phyloP scores from a whole-genome alignment of 306 rosid genomes.

The Prosopis cineraria region DNA sequence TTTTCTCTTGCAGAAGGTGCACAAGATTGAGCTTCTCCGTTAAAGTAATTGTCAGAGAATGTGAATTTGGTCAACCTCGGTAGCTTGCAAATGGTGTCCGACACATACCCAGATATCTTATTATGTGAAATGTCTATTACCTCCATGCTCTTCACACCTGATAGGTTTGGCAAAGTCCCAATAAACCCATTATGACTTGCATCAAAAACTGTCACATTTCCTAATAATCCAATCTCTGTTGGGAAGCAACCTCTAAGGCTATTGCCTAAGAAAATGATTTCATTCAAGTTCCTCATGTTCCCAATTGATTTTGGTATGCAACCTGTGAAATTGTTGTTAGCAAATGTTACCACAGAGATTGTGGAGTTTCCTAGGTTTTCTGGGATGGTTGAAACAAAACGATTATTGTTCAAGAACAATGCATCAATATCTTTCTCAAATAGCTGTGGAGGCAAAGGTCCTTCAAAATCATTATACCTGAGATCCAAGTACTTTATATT shows the following conservation, averaged over 20 bases:
- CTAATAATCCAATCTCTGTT: constrained; percentile 56
- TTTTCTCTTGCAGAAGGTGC: background rate
- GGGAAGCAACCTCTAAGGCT: constrained; percentile 67
- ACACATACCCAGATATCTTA: constrained; percentile 54
- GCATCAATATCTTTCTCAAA: constrained; percentile 63
- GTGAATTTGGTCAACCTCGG: constrained; percentile 56
- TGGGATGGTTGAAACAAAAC: constrained; percentile 62
- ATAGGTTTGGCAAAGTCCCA: constrained; percentile 52
- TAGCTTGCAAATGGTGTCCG: constrained; percentile 50
- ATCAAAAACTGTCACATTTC: constrained; percentile 44
- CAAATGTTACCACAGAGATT: constrained; percentile 59
- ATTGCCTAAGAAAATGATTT: constrained; percentile 58
- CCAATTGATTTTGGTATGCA: constrained; percentile 70
- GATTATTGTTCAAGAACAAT: constrained; percentile 65
- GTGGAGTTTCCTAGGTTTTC: constrained; percentile 60
- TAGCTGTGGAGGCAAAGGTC: constrained; percentile 38
- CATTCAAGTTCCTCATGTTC: constrained; percentile 60
- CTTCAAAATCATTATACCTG: constrained; percentile 56
- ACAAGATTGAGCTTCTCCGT: constrained; percentile 51
- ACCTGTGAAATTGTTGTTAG: constrained; percentile 62
- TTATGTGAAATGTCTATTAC: constrained; percentile 49
- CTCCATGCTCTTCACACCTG: constrained; percentile 48
- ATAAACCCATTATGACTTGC: constrained; percentile 51
- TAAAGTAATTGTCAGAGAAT: constrained; percentile 61
- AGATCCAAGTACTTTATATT: constrained; percentile 47